phyloP scores from a whole-genome alignment of 148 eudicot genomes.

The Chenopodium album region DNA sequence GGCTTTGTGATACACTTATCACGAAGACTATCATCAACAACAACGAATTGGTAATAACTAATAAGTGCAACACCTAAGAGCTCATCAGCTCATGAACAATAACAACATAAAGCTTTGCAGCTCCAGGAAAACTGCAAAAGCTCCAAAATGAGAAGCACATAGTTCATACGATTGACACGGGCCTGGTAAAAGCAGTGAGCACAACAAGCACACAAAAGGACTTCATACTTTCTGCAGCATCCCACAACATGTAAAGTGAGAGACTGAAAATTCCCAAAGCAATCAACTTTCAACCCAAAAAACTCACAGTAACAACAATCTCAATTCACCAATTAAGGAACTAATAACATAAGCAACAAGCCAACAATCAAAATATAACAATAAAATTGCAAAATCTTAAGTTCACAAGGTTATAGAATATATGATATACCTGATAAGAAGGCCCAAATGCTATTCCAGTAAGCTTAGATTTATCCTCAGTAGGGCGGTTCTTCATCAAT shows the following conservation, averaged over 20 bases:
- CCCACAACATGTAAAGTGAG: background rate
- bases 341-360: background rate
- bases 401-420: background rate
- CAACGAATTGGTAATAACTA: background rate
- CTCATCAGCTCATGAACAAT: background rate
- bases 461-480: conserved; percentile 63
- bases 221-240: background rate
- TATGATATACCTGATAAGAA: conserved; percentile 63
- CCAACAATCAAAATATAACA: background rate
- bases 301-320: background rate
- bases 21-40: background rate
- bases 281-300: background rate
- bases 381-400: background rate
- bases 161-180: background rate
- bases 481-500: conserved; percentile 82
- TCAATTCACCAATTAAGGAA: background rate
- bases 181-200: background rate
- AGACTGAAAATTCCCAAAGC: background rate
- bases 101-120: background rate
- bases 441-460: conserved; percentile 95
- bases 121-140: background rate
- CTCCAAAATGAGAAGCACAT: background rate
- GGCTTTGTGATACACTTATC: background rate
- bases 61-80: background rate
- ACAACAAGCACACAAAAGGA: background rate